A percentile compares a stretch with the other conserved stretches of the same genome.
phyloP scores from a whole-genome alignment of 1,139 yeast genomes.

The Debaryomyces psychrophilus region DNA sequence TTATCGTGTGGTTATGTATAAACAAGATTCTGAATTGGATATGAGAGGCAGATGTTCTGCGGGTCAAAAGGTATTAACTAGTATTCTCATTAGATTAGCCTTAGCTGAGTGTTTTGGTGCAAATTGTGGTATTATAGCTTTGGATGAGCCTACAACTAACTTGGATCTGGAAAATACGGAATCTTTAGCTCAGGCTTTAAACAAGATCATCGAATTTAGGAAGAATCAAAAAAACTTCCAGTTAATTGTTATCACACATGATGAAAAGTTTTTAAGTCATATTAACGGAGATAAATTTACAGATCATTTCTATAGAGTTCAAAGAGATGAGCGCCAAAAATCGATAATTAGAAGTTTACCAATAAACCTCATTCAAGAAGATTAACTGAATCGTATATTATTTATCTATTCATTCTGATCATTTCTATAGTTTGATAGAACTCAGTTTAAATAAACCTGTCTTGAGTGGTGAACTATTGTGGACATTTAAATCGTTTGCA shows the following conservation, averaged over 20 bases:
- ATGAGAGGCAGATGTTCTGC: conserved; percentile 99
- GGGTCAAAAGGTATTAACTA: conserved; percentile 94
- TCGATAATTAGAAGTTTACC: conserved; percentile 65
- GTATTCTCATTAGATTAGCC: conserved; percentile 88
- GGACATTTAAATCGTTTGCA: not conserved
- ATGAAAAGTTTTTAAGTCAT: conserved; percentile 82
- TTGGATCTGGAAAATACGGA: conserved; percentile 88
- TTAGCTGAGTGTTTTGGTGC: conserved; percentile 95
- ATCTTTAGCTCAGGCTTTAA: conserved; percentile 80
- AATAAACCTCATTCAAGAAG: conserved; percentile 42
- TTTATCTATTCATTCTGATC: not conserved
- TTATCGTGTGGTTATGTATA: conserved; percentile 93
- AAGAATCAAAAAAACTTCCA: conserved; percentile 86
- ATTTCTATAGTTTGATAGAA: not conserved
- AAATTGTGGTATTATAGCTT: conserved; percentile 91
- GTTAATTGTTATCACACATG: conserved; percentile 92
- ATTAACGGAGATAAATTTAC: conserved; percentile 86
- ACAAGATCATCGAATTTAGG: conserved; percentile 74
- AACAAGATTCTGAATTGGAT: conserved; percentile 88
- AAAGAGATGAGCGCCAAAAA: conserved; percentile 77
- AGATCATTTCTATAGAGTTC: conserved; percentile 84
- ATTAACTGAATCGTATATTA: conserved; percentile 14
- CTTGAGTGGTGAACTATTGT: not conserved
- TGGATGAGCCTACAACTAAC: conserved; percentile 98
- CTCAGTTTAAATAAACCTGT: not conserved